Evolutionary conservation across 2,329 filamentous ascomycete species (phyloP).

Genomic region (Bipolaris cookei): DNA sequence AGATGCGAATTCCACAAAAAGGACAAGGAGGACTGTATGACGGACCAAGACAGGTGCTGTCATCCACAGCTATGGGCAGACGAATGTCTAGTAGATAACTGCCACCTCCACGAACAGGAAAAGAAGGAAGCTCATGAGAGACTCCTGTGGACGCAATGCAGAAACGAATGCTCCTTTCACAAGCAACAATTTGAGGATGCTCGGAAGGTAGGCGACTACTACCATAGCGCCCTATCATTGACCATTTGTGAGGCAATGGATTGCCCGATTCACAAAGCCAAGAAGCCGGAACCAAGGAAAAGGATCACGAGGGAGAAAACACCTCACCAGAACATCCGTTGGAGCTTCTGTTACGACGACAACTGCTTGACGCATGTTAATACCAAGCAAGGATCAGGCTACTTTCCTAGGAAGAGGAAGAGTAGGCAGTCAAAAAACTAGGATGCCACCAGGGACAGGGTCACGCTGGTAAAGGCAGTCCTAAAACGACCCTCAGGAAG

Average conservation of each 20-base stretch:
- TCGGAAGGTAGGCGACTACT: not conserved
- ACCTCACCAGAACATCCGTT: not conserved
- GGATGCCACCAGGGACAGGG: not conserved
- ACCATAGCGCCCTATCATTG: not conserved
- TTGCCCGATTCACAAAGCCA: not conserved
- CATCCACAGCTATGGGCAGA: no score
- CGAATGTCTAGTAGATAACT: no score
- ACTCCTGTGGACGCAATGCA: not conserved
- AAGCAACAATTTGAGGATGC: not conserved
- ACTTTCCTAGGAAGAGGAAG: not conserved
- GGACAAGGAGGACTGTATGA: no score
- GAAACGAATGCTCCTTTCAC: not conserved
- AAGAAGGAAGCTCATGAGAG: not conserved
- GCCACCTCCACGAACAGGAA: no score
- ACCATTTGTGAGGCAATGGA: not conserved
- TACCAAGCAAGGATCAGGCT: not conserved
- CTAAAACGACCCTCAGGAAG: not conserved
- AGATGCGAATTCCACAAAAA: no score
- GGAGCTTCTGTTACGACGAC: not conserved
- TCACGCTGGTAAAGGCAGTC: not conserved
- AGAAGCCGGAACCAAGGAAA: not conserved
- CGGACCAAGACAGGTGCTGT: no score
- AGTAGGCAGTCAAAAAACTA: conserved; percentile 1
- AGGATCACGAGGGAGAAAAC: not conserved
- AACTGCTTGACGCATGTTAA: no score